Evolutionary conservation across 495 filamentous ascomycete genomes (phyloP).

Genomic region (Hypoxylon rickii): DNA sequence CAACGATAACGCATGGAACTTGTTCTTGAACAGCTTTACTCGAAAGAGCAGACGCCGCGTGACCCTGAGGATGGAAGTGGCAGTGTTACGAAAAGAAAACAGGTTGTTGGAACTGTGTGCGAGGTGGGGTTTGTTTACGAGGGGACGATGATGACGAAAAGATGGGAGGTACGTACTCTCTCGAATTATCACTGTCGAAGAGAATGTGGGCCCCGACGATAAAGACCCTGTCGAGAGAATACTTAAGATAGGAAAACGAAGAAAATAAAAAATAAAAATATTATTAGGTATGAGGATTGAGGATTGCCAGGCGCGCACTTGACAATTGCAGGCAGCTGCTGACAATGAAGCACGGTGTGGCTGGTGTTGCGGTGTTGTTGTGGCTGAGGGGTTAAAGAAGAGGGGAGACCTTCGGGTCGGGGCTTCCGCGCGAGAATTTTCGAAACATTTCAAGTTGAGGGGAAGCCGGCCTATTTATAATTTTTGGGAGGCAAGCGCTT

Average conservation of each 20-base stretch:
- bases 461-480: slow-evolving; percentile 55
- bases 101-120: background rate
- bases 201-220: slow-evolving; percentile 21
- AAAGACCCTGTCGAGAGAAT: slow-evolving; percentile 20
- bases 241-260: too few species aligned
- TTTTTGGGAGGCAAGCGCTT: slow-evolving; percentile 40
- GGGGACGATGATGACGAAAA: background rate
- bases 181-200: slow-evolving; percentile 24
- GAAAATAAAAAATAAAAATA: slow-evolving; percentile 24
- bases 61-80: slow-evolving; percentile 25
- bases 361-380: slow-evolving; percentile 35
- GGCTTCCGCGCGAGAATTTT: slow-evolving; percentile 51
- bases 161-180: slow-evolving; percentile 30
- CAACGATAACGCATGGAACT: too few species aligned
- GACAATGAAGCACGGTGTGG: slow-evolving; percentile 39
- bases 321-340: slow-evolving; percentile 39
- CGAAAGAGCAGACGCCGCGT: background rate
- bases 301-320: too few species aligned
- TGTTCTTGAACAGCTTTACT: too few species aligned
- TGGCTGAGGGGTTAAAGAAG: slow-evolving; percentile 41
- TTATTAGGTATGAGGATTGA: slow-evolving; percentile 21
- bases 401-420: slow-evolving; percentile 53
- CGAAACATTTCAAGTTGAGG: slow-evolving; percentile 50
- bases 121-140: slow-evolving; percentile 11
- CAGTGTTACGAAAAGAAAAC: slow-evolving; percentile 7